These are phyloP conservation scores for Salix arbutifolia DNA, from an alignment of 345 rosid genomes.

Conservation along the genomic window DNA sequence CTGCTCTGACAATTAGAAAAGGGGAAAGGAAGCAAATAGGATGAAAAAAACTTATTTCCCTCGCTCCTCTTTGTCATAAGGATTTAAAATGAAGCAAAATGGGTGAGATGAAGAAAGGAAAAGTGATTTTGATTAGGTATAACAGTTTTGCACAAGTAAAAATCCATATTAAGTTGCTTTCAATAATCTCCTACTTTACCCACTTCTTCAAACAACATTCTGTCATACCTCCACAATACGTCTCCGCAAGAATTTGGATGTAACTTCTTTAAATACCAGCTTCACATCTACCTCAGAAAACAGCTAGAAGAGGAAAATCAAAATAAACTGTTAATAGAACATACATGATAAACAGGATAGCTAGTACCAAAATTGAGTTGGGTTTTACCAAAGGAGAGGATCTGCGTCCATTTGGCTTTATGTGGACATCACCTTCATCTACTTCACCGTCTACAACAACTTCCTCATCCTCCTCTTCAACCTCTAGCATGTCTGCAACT, in stretches of 20 bases:
- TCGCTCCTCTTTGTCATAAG: background rate
- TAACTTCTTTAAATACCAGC: constrained; percentile 92
- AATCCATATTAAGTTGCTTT: background rate
- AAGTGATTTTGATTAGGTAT: no score
- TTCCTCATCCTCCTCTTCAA: constrained; percentile 98
- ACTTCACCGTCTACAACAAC: constrained; percentile 95
- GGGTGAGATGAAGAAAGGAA: background rate
- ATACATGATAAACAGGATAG: background rate
- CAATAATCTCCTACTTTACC: background rate
- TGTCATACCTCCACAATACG: constrained; percentile 89
- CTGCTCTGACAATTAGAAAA: background rate
- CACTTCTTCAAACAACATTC: background rate
- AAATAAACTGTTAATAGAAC: background rate
- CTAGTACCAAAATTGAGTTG: constrained; percentile 4
- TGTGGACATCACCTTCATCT: constrained; percentile 97
- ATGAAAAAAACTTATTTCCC: background rate
- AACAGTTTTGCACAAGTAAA: background rate
- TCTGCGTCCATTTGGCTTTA: constrained; percentile 74
- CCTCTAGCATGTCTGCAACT: constrained; percentile 63
- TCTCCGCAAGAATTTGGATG: constrained; percentile 75
- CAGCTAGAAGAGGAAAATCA: constrained; percentile 42
- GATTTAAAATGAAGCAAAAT: background rate
- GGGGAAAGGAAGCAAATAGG: background rate
- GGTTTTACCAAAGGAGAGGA: constrained; percentile 62
- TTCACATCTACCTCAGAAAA: constrained; percentile 95